Percentiles rank a stretch among this genome's conserved stretches.
Evolutionary conservation across 2,329 filamentous ascomycete species (phyloP).

Genomic region (Fonsecaea erecta): DNA sequence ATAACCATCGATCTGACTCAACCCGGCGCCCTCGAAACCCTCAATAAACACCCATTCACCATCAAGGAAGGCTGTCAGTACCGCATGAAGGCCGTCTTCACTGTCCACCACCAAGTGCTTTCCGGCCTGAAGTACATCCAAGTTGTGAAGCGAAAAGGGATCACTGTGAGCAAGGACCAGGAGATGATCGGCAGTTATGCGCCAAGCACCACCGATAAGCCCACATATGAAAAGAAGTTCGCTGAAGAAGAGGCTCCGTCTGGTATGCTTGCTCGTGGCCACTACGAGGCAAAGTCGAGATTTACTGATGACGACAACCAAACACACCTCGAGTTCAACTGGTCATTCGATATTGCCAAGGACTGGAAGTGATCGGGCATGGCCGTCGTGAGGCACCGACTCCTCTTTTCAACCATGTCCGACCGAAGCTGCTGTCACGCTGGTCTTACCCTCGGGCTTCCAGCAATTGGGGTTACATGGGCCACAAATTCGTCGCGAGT

Average conservation of each 20-base stretch:
- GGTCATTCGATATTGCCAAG: conserved; percentile 96
- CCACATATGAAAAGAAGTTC: conserved; percentile 82
- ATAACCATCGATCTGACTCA: conserved; percentile 86
- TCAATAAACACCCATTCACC: conserved; percentile 92
- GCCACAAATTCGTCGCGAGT: background rate
- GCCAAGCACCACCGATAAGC: conserved; percentile 86
- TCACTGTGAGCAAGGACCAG: conserved; percentile 87
- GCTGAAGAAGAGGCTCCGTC: conserved; percentile 85
- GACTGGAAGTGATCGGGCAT: conserved; percentile 70
- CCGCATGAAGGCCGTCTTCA: conserved; percentile 91
- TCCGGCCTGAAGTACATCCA: conserved; percentile 96
- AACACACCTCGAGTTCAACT: conserved; percentile 88
- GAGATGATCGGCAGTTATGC: conserved; percentile 99
- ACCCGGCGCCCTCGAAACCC: conserved; percentile 71
- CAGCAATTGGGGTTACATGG: background rate
- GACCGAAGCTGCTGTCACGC: background rate
- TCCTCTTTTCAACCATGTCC: background rate
- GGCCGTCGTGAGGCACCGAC: background rate
- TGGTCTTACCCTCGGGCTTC: background rate
- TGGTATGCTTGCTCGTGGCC: conserved; percentile 85
- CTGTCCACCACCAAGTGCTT: conserved; percentile 95
- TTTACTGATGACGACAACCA: conserved; percentile 96
- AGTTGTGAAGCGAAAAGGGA: conserved; percentile 84
- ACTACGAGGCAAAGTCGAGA: conserved; percentile 86
- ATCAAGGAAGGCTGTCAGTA: conserved; percentile 96